These are phyloP conservation scores for Penicillium silybi DNA, from an alignment of 495 filamentous ascomycete genomes.

Conservation along the genomic window DNA sequence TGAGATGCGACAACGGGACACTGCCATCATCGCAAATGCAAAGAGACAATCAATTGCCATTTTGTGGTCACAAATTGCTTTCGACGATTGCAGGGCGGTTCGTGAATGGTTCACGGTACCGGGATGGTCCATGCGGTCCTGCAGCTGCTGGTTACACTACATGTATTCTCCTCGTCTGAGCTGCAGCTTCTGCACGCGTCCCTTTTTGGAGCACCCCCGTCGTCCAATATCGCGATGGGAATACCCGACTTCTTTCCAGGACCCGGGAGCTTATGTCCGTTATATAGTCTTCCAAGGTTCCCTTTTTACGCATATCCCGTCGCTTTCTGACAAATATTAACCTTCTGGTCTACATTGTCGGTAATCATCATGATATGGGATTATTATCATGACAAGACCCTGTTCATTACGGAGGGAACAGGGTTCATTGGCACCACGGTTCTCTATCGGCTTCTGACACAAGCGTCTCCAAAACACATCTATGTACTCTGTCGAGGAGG, in stretches of 20 bases:
- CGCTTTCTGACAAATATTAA: too few species aligned
- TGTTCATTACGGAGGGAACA: constrained; percentile 24
- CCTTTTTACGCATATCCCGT: constrained; percentile 3
- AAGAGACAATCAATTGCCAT: constrained; percentile 4
- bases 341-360: too few species aligned
- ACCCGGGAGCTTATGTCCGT: too few species aligned
- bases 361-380: constrained; percentile 30
- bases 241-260: neutral
- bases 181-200: constrained; percentile 11
- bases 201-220: neutral
- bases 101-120: constrained; percentile 11
- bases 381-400: constrained; percentile 21
- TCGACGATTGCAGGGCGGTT: neutral
- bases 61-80: neutral
- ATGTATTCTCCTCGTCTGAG: constrained; percentile 16
- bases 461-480: constrained; percentile 17
- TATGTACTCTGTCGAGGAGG: constrained; percentile 26
- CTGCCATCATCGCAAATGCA: neutral
- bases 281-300: neutral
- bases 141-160: constrained; percentile 13
- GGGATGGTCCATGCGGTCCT: constrained; percentile 2
- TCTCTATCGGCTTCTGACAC: constrained; percentile 20
- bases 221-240: neutral
- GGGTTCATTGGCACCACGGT: constrained; percentile 23
- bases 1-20: neutral